Evolutionary conservation across 2,329 filamentous ascomycete species (phyloP), one percentile per base, ranked within the genome.

Genomic region (Epicoccum nigrum): DNA sequence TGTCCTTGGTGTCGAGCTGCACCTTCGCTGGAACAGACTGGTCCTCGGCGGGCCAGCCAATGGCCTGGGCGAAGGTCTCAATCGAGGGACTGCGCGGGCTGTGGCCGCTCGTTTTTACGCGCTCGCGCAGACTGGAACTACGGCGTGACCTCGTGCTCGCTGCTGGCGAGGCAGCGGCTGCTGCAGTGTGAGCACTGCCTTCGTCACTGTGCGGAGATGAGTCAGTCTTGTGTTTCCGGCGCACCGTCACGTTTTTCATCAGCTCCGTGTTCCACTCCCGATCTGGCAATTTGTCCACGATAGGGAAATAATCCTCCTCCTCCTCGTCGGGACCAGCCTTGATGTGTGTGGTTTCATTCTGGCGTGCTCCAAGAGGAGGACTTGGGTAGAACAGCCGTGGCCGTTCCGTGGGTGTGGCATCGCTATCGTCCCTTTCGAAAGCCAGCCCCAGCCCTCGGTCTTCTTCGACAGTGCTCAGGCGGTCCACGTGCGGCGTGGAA

Each of bases 1-100:
- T 75, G 30, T 63, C 63, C 28, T 70, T 68, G 8, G 60, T 55
- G 27, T 73, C 70, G 39, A 57, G 63, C 16, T 69, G 51, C 30
- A 60, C 59, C 13, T 54, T 55, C 4, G 34, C 48, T 41, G 42
- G 64, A 44, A 37, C 66, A 55, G 54, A 71, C 58, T 59, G 72
- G 60, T 40, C 49, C 30, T 71, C 65, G 7, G 73, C 65, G 17
- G 78, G 75, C 80, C 80, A 82, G 19, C 76, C 79, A 54, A 81
- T 80, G 13, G 78, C 72, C 45, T 77, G 73, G 16, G 77, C 76
- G 62, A 79, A 79, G 37, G 73, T 74, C 34, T 82, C 79, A 16
- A 79, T 72, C 1, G 77, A 79, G 2, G 74, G 63, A 28, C 63
- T 69, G 19, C 58, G 60, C 5, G 65, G 69, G 33, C 65, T 69